Evolutionary conservation across 139 green algal species (phyloP), one percentile per base, ranked within the genome.

Genomic region (Coelastrella sp.): DNA sequence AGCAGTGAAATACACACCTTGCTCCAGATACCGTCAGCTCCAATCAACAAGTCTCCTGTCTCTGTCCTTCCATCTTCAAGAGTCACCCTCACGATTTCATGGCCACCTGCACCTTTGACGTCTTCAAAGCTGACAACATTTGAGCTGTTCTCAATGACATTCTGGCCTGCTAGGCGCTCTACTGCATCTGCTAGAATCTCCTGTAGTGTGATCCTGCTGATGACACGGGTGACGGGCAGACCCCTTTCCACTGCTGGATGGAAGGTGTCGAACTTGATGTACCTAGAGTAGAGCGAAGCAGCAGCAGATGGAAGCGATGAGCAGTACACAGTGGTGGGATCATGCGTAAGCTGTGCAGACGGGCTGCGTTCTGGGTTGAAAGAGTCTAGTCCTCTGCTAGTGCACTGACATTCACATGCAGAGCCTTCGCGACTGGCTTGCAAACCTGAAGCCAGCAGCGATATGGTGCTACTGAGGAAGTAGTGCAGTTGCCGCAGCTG

Each of bases 201-300:
- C 61, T 87, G 81, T 74, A 99, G 93, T 7, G 85, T 94, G n/a
- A 97, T 90, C 16, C 97, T 93, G 89, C 94, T 98, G 92, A 99
- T 98, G 57, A 99, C 98, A 7, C 97, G 96, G 0, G 98, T 99
- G 32, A 99, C 96, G 10, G 98, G 98, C 73, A 99, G 95, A 64
- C 98, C 98, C 54, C 92, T 94, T 68, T 97, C 93, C 20, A 97
- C 97, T 8, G 98, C 98, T 6, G 98, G 97, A 85, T 98, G 96
- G 94, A 97, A 99, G 3, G 98, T 99, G 94, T 99, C 98, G 90
- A 99, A 99, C 95, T 99, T 99, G 91, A 98, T 89, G 86, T 99
- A 99, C 97, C 97, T 98, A 93, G 22, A 71, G 10, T 19, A 71
- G 10, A 2, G 10, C 61, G 61, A 10, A 71, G 8, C 61, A 71